Evolutionary conservation across 208 protist genomes (phyloP), one percentile per base, ranked within the genome.

Genomic region (Trypanosoma lewisi): DNA sequence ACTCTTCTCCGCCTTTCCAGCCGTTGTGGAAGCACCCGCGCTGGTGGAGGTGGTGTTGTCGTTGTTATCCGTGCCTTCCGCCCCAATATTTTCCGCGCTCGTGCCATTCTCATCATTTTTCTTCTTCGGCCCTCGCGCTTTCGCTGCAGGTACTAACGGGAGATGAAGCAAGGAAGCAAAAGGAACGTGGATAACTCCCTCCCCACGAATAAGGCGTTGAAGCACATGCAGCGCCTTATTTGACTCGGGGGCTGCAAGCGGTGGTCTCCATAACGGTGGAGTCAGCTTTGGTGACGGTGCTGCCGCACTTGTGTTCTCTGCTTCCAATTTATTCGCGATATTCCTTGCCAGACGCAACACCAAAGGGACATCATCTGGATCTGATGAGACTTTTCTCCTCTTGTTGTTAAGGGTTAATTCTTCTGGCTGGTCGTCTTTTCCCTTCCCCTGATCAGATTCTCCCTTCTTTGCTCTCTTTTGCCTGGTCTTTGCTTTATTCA

Each of bases 181-280:
- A 9, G 75, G 65, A 17, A 74, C 73, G 33, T 78, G 72, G 28
- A 82, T 63, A 19, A 72, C 54, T 5, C 63, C 54, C 21, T 77
- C 67, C 17, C 39, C 47, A 49, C 79, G 67, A 59, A 82, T 76
- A 27, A 48, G 57, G 39, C 77, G 54, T 31, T 82, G 77, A 45
- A 88, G 28, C 8, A 75, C 50, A 41, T 67, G 61, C 25, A 71
- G 33, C 8, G 86, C 86, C 28, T 67, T 73, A 54, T 77, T 37
- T 36, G 79, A 78, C 53, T 88, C 80, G 4, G 60, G 50, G 1
- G 58, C n/a, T 5, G 64, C 55, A 31, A 93, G 73, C 30, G 81
- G 75, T 11, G 86, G 81, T n/a, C 83, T 78, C 45, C 51, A 70
- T 4, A 66, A 51, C 1, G 37, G 30, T 4, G 41, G 37, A n/a